Percentiles rank a stretch among this genome's conserved stretches.
These are phyloP conservation scores for Neodidymelliopsis sp. DNA, from an alignment of 2,329 filamentous ascomycete species.

Conservation along the genomic window DNA sequence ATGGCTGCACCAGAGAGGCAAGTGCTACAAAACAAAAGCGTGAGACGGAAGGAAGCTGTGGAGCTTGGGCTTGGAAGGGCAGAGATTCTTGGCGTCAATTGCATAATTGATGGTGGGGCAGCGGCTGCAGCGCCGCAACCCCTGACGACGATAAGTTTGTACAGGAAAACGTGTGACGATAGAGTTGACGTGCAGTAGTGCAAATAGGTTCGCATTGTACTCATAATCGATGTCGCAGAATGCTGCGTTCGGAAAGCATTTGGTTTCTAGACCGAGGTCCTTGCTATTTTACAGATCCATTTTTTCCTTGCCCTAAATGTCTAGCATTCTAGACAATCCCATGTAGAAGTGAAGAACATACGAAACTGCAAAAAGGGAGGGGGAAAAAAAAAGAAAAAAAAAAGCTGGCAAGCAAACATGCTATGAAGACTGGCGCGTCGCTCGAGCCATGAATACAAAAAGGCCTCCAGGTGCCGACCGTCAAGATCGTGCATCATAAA, in stretches of 20 bases:
- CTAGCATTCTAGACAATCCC: constrained; percentile 14
- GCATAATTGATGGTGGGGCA: constrained; percentile 13
- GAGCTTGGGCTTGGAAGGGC: constrained; percentile 15
- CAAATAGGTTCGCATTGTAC: constrained; percentile 1
- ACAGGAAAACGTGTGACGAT: constrained; percentile 2
- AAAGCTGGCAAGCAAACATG: constrained; percentile 12
- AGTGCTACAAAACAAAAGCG: background rate
- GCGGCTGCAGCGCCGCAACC: constrained; percentile 14
- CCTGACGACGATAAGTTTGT: constrained; percentile 2
- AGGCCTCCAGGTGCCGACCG: constrained; percentile 33
- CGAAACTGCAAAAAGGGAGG: constrained; percentile 10
- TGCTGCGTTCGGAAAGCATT: constrained; percentile 6
- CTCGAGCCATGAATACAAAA: constrained; percentile 28
- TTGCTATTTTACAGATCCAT: constrained; percentile 19
- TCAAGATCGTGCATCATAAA: constrained; percentile 38
- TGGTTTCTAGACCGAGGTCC: constrained; percentile 11
- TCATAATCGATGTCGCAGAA: constrained; percentile 4
- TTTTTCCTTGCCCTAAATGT: constrained; percentile 20
- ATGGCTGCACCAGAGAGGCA: constrained; percentile 3
- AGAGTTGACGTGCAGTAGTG: background rate
- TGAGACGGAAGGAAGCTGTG: constrained; percentile 9
- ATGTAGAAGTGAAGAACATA: constrained; percentile 16
- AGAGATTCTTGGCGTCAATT: constrained; percentile 7
- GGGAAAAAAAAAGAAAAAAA: no score
- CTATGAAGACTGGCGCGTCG: constrained; percentile 13